Base-by-base conservation (phyloP, 2,329 filamentous ascomycete genomes). In the Fusarium sp. region DNA sequence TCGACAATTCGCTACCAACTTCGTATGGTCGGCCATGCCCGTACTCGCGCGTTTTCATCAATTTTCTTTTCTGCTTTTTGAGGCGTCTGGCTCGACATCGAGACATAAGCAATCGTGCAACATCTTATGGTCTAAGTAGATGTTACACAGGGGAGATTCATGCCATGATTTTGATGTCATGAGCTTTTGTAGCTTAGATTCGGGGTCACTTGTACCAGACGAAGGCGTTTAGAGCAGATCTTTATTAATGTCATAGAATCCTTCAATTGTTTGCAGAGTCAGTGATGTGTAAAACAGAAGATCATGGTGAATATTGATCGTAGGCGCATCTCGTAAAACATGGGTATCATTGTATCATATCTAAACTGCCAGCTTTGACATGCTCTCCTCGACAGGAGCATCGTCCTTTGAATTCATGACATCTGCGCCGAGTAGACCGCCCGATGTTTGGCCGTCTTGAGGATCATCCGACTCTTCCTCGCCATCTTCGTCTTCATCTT, bases 171-270 rank as follows among this genome's bases (percentile, higher is more conserved):
- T 71, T 71, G 61, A 77, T 79, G 75, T 80, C 73, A 77, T 72
- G 71, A 72, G 72, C 74, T 74, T 77, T 80, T 82, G 80, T 82
- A 81, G 78, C 77, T 76, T 81, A 82, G 75, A 77, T 79, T 75
- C 69, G 72, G 73, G 67, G 74, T 69, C 59, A 71, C 55, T 69
- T 61, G 63, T 73, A 72, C 65, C 66, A 68, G 57, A 72, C 66
- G 63, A 68, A 55, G 71, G 64, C 57, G 59, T 66, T 67, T 68
- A 60, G 61, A 59, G 55, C 53, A 58, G 73, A 77, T 75, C 65
- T 72, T 68, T 68, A 60, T 59, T 63, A 70, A 72, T 66, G 63
- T 60, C 66, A 60, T 66, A 63, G 27, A 72, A 50, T 72, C 66
- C 69, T 51, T 67, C 57, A 56, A 60, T 21, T 13, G 23, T 18